Evolutionary conservation across 257 asterid genomes (phyloP).

Genomic region (Nicotiana undulata): DNA sequence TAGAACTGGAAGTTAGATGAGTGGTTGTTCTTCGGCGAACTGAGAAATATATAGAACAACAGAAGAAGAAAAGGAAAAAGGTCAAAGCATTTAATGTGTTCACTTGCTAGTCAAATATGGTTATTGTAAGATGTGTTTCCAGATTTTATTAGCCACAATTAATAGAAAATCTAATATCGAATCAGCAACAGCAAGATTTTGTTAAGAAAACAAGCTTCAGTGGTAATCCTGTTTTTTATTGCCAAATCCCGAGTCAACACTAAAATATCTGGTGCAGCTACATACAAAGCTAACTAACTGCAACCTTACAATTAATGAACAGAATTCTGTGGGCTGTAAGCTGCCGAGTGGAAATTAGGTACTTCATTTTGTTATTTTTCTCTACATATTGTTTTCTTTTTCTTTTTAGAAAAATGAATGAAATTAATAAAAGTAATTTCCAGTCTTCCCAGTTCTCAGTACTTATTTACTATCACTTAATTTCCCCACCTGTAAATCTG

Average conservation of each 20-base stretch:
- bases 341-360: not conserved
- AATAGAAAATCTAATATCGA: slow-evolving; percentile 20
- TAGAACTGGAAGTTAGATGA: not conserved
- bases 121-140: not conserved
- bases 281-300: not conserved
- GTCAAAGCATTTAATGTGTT: not conserved
- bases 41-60: not conserved
- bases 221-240: not conserved
- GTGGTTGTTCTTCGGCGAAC: not conserved
- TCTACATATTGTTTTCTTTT: too few species aligned
- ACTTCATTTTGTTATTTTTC: not conserved
- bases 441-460: not conserved
- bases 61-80: not conserved
- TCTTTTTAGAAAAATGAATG: not conserved
- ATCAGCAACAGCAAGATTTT: not conserved
- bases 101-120: slow-evolving; percentile 5
- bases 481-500: not conserved
- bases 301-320: not conserved
- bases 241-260: not conserved
- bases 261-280: not conserved
- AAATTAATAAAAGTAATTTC: too few species aligned
- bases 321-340: not conserved
- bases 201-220: not conserved
- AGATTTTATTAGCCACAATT: not conserved
- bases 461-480: not conserved